Conservation (phyloP, 768 basidiomycete genomes). For the Suillus weaverae region DNA sequence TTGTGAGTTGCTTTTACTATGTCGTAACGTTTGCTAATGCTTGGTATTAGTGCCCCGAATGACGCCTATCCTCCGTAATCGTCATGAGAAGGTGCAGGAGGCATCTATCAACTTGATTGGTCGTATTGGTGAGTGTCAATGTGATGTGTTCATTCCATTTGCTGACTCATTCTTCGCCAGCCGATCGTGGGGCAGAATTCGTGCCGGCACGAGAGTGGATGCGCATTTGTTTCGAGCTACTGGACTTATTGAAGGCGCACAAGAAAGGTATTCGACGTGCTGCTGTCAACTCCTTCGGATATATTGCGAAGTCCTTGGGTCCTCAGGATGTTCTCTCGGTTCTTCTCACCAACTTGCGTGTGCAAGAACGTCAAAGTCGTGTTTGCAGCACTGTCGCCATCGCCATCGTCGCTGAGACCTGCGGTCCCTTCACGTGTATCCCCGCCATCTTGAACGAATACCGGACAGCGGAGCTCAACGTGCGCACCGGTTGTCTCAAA, state of each 20-base stretch:
- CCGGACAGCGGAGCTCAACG: conserved; percentile 96
- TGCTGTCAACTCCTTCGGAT: conserved; percentile 99
- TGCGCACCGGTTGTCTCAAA: conserved; percentile 97
- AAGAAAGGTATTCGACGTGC: conserved; percentile 99
- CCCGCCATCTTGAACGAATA: conserved; percentile 99
- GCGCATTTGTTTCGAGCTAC: conserved; percentile 98
- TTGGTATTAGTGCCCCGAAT: conserved; percentile 84
- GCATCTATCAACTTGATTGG: conserved; percentile 99
- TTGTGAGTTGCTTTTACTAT: conserved; percentile 50
- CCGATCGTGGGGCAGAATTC: conserved; percentile 98
- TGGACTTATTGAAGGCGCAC: conserved; percentile 97
- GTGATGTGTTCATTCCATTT: neutral
- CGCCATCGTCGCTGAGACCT: conserved; percentile 92
- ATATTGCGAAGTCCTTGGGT: conserved; percentile 98
- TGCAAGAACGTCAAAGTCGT: conserved; percentile 98
- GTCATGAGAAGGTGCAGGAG: conserved; percentile 99
- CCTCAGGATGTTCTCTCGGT: conserved; percentile 98
- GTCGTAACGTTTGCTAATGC: conserved; percentile 5
- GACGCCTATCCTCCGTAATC: conserved; percentile 99
- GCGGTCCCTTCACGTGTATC: conserved; percentile 97
- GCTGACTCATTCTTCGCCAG: conserved; percentile 33
- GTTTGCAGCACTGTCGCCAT: conserved; percentile 99
- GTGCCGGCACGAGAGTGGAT: conserved; percentile 99
- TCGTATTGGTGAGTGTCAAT: conserved; percentile 64
- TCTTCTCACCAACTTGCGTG: conserved; percentile 91